Conservation (phyloP, 768 basidiomycete species). For the Chalciporus pseudorubinellus region DNA sequence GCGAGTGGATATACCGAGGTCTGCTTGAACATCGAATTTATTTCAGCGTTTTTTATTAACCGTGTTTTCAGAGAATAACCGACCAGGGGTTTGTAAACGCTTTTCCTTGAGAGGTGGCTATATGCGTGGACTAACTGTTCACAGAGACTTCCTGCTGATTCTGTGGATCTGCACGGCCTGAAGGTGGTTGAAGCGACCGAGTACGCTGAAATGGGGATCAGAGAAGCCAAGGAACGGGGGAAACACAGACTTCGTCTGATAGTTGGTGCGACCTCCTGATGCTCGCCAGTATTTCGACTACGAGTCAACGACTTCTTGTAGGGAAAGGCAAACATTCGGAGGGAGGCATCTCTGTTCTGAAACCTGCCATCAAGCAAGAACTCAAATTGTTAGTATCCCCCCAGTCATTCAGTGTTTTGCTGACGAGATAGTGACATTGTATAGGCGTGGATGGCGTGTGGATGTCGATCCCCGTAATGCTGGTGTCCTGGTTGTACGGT, state of each 20-base stretch:
- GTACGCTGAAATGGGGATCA: constrained; percentile 63
- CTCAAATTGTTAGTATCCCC: constrained; percentile 61
- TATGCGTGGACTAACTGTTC: not conserved
- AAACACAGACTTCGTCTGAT: constrained; percentile 67
- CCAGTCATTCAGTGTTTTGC: not conserved
- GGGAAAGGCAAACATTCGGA: constrained; percentile 82
- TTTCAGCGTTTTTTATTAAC: not conserved
- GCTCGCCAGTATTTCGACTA: not conserved
- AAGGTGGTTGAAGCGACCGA: constrained; percentile 85
- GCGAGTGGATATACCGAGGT: constrained; percentile 82
- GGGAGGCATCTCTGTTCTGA: constrained; percentile 72
- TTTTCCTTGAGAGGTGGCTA: not conserved
- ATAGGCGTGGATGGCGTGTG: constrained; percentile 64
- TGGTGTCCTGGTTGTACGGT: constrained; percentile 74
- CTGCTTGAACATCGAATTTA: constrained; percentile 15
- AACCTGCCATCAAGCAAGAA: constrained; percentile 81
- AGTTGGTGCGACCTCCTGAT: constrained; percentile 52
- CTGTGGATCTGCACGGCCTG: constrained; percentile 69
- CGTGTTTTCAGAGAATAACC: constrained; percentile 3
- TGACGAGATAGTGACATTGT: constrained; percentile 48
- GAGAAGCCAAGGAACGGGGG: constrained; percentile 56
- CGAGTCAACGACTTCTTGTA: constrained; percentile 17
- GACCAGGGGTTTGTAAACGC: not conserved
- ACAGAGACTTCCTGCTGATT: constrained; percentile 20
- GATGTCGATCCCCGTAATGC: constrained; percentile 72